Conservation (phyloP, 495 filamentous ascomycete species). For the Trichoderma orchidacearum region DNA sequence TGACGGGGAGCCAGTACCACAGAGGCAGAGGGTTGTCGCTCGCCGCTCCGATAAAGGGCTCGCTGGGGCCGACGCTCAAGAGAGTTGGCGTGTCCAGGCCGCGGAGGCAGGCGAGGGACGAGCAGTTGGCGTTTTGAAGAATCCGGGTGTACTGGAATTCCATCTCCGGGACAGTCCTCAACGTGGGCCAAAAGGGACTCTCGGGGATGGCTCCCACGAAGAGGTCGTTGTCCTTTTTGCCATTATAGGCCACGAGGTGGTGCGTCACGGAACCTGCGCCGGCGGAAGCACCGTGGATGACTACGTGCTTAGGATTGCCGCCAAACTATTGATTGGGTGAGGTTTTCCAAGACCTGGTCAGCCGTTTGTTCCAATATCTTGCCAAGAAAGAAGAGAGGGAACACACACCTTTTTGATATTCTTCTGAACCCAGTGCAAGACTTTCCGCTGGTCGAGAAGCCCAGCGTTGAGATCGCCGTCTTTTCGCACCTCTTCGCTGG, state of each 20-base stretch:
- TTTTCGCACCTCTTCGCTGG: conserved; percentile 40
- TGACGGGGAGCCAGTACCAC: conserved; percentile 43
- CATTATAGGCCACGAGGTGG: conserved; percentile 48
- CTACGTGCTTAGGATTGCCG: conserved; percentile 56
- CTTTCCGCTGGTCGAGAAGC: conserved; percentile 53
- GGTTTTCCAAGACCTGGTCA: no score
- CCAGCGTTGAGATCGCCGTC: conserved; percentile 53
- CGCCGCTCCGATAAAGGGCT: conserved; percentile 27
- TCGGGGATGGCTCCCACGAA: conserved; percentile 27
- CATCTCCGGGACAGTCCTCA: conserved; percentile 21
- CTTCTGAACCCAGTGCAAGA: conserved; percentile 55
- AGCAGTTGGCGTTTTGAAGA: conserved; percentile 16
- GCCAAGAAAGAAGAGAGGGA: neutral
- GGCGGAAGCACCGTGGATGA: conserved; percentile 59
- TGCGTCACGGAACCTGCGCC: conserved; percentile 54
- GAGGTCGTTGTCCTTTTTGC: conserved; percentile 15
- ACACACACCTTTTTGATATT: conserved; percentile 40
- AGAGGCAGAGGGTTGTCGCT: conserved; percentile 20
- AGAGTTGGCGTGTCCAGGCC: conserved; percentile 28
- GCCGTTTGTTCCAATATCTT: no score
- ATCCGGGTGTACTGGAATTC: conserved; percentile 29
- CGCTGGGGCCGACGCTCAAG: conserved; percentile 36
- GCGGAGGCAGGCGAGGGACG: conserved; percentile 37
- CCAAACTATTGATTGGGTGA: conserved; percentile 44
- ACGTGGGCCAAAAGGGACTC: conserved; percentile 30